phyloP scores from a whole-genome alignment of 2,329 filamentous ascomycete genomes.

The Ophiostoma quercus region DNA sequence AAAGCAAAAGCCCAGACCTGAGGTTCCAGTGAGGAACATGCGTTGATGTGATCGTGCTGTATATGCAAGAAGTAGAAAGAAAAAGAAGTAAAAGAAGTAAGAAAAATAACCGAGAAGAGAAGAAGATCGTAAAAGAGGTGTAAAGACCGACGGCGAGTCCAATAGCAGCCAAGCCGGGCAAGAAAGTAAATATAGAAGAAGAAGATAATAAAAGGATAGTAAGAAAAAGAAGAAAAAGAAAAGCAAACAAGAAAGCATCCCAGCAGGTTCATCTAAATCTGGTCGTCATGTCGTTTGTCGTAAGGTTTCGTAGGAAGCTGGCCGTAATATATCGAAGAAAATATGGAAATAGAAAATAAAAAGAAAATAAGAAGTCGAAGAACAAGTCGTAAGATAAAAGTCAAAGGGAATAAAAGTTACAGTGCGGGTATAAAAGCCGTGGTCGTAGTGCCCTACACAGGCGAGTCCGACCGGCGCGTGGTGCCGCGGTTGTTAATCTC shows the following conservation, averaged over 20 bases:
- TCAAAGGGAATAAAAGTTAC: conserved; percentile 16
- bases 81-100: not conserved
- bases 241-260: conserved; percentile 22
- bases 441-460: conserved; percentile 36
- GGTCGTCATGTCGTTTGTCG: conserved; percentile 26
- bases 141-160: not conserved
- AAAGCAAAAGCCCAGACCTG: conserved; percentile 10
- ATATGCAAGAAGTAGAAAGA: not conserved
- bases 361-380: conserved; percentile 3
- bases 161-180: not conserved
- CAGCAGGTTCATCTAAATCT: conserved; percentile 25
- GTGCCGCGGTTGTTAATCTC: conserved; percentile 46
- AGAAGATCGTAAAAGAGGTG: not conserved
- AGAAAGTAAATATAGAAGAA: conserved; percentile 6
- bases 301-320: conserved; percentile 25
- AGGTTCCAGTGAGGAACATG: not conserved
- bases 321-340: conserved; percentile 16
- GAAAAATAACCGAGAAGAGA: not conserved
- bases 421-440: not conserved
- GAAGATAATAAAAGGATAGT: not conserved
- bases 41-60: conserved; percentile 10
- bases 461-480: conserved; percentile 46
- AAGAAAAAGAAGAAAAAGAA: conserved; percentile 18
- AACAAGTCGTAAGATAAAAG: conserved; percentile 6
- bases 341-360: not conserved